Conservation (phyloP, 352 stramenopile species). For the Globisporangium okanoganense region DNA sequence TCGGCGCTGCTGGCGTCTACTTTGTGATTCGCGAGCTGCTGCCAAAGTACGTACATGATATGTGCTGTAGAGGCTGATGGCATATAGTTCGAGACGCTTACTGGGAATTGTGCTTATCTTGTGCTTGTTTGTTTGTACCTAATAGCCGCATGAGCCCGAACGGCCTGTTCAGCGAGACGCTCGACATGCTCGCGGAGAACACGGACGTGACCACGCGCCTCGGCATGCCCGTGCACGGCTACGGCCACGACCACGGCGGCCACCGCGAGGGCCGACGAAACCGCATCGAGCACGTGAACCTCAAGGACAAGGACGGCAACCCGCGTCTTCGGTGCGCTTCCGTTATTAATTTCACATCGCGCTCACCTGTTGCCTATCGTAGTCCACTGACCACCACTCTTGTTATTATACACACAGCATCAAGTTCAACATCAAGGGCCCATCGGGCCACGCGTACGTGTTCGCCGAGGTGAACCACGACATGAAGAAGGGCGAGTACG, state of each 20-base stretch:
- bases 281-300: slow-evolving; percentile 94
- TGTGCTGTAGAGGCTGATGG: too few relatives aligned
- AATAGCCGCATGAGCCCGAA: slow-evolving; percentile 83
- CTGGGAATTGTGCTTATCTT: too few relatives aligned
- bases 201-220: slow-evolving; percentile 75
- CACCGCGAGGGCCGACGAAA: slow-evolving; percentile 93
- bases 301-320: slow-evolving; percentile 85
- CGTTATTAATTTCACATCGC: too few relatives aligned
- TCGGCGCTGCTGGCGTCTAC: slow-evolving; percentile 87
- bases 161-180: slow-evolving; percentile 73
- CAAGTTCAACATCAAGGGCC: slow-evolving; percentile 95
- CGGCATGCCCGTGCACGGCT: slow-evolving; percentile 89
- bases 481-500: slow-evolving; percentile 94
- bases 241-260: slow-evolving; percentile 91
- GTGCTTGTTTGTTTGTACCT: slow-evolving; percentile 6
- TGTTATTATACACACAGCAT: slow-evolving; percentile 45
- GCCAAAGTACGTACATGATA: slow-evolving; percentile 62
- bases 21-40: slow-evolving; percentile 91
- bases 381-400: neutral
- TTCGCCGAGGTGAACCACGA: slow-evolving; percentile 91
- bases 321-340: slow-evolving; percentile 62
- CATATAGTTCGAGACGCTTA: neutral
- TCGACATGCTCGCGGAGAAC: slow-evolving; percentile 71
- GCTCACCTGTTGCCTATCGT: too few relatives aligned
- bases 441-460: slow-evolving; percentile 83